A percentile compares a stretch with the other conserved stretches of the same genome.
phyloP scores from a whole-genome alignment of 2,329 filamentous ascomycete genomes.

The Magnaporthales sp. region DNA sequence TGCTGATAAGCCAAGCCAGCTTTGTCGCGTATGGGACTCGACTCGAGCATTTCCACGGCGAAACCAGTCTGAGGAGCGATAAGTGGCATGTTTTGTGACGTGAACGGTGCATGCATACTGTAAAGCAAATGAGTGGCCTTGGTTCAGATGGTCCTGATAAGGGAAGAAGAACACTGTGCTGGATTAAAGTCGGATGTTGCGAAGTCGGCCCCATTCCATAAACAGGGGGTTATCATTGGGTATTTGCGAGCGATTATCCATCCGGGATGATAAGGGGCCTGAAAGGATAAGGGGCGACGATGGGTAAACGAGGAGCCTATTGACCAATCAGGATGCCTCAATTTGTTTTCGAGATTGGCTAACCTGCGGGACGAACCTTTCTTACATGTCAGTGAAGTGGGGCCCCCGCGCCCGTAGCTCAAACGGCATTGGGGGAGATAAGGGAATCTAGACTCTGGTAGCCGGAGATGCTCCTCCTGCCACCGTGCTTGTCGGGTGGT shows the following conservation, averaged over 20 bases:
- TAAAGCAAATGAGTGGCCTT: too few species aligned
- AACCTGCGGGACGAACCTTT: background rate
- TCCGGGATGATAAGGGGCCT: background rate
- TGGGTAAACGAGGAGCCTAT: background rate
- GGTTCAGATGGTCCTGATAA: background rate
- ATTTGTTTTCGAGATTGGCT: background rate
- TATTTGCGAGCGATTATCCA: background rate
- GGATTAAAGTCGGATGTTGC: background rate
- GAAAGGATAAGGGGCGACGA: background rate
- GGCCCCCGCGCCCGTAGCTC: background rate
- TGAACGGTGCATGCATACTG: background rate
- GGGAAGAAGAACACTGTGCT: background rate
- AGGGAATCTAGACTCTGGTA: background rate
- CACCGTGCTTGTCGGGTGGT: background rate
- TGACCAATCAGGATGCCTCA: background rate
- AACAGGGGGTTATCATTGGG: background rate
- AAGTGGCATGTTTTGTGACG: background rate
- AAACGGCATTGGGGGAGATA: background rate
- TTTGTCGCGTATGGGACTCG: background rate
- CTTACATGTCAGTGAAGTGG: background rate
- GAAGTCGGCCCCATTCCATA: background rate
- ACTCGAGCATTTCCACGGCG: background rate
- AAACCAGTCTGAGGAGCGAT: background rate
- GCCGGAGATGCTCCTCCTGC: background rate
- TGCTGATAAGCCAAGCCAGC: background rate